Evolutionary conservation across 352 stramenopile genomes (phyloP), one percentile per base, ranked within the genome.

Genomic region (Globisporangium takayamanum): DNA sequence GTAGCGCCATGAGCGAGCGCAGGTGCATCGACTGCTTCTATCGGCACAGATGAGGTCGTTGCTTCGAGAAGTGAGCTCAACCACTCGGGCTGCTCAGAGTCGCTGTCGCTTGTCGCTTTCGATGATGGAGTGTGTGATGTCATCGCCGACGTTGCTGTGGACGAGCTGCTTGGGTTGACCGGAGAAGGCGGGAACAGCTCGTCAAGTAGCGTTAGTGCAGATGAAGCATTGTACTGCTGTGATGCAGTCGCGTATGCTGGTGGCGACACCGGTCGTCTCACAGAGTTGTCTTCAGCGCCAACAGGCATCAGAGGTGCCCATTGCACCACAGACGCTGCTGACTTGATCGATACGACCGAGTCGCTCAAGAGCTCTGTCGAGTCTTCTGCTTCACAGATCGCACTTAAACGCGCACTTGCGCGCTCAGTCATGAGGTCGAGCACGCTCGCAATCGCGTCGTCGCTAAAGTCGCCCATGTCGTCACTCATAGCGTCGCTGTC

Each of bases 371-470:
- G 6, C 10, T 44, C 39, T 1, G 0, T 15, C n/a, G 33, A 1
- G 18, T 37, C 26, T 36, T 37, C 5, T 28, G 44, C 36, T 3
- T 37, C 18, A 15, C 20, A 25, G 18, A 57, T 36, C 14, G 25
- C 25, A 28, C 12, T 49, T 7, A 60, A 55, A 33, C 50, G 57
- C 18, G 57, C 46, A 45, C 44, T 48, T 18, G 49, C 44, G 58
- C 20, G 33, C 25, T 60, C 67, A 11, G 54, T 42, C 66, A 83
- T 72, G 50, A 87, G 73, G n/a, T 76, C 66, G 26, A 87, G 51
- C 22, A 83, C 55, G 36, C 53, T 72, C 6, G 67, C 68, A 28
- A 70, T 73, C 44, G 78, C 70, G 30, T 76, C 67, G 36, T 87
- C 73, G 1, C 67, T 82, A 50, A 76, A 72, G 16, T 33, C 48